phyloP scores from a whole-genome alignment of 805 yeast genomes.

The Lachancea quebecensis region DNA sequence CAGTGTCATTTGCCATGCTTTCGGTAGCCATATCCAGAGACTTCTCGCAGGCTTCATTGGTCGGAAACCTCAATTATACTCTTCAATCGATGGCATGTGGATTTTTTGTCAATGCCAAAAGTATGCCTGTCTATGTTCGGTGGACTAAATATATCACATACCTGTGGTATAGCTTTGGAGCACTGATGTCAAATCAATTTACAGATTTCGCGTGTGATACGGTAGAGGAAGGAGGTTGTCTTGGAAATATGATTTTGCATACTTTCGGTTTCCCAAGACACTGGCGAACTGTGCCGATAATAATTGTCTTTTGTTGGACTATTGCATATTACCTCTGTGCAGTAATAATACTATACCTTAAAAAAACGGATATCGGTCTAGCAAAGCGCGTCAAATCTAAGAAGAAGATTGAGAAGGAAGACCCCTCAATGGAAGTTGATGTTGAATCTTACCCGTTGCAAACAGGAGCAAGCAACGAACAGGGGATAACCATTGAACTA shows the following conservation, averaged over 20 bases:
- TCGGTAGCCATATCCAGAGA: conserved; percentile 52
- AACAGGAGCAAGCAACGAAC: not conserved
- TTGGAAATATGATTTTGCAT: conserved; percentile 45
- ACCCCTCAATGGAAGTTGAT: not conserved
- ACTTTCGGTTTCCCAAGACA: conserved; percentile 53
- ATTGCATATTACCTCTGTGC: conserved; percentile 48
- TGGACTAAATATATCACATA: conserved; percentile 77
- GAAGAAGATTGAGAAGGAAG: conserved; percentile 5
- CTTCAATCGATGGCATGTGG: conserved; percentile 77
- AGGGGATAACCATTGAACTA: conserved; percentile 15
- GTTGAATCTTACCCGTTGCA: conserved; percentile 1
- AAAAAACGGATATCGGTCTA: conserved; percentile 34
- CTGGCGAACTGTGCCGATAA: conserved; percentile 64
- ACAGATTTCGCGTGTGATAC: conserved; percentile 55
- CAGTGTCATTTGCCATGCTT: conserved; percentile 25
- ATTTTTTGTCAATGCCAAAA: conserved; percentile 62
- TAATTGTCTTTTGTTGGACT: conserved; percentile 51
- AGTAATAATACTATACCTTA: conserved; percentile 40
- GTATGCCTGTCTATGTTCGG: conserved; percentile 77
- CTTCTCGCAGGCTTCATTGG: conserved; percentile 52
- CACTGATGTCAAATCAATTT: conserved; percentile 57
- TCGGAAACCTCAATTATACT: conserved; percentile 60
- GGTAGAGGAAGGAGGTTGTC: conserved; percentile 23
- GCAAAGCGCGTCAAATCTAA: conserved; percentile 19
- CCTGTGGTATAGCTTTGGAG: conserved; percentile 75